Percentiles rank a stretch among this genome's conserved stretches.
These are phyloP conservation scores for Fraxinus floribunda DNA, from an alignment of 305 asterid genomes.

Conservation along the genomic window DNA sequence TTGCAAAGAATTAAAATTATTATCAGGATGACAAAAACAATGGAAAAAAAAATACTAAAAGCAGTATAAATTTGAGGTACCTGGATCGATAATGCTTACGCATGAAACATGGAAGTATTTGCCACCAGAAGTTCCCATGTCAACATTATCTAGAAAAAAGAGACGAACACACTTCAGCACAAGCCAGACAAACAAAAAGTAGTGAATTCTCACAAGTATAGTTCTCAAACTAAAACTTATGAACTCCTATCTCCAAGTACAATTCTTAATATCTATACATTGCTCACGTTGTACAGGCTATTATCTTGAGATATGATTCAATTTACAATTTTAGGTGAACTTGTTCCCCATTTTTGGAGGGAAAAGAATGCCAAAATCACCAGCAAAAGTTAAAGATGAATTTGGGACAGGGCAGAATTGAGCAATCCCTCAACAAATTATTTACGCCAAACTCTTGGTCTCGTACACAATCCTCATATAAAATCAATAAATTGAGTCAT, in stretches of 20 bases:
- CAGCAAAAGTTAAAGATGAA: background rate
- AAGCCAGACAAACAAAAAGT: background rate
- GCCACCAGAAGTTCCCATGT: slow-evolving; percentile 45
- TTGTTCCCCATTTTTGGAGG: background rate
- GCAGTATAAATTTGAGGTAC: background rate
- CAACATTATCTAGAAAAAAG: slow-evolving; percentile 32
- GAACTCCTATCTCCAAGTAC: background rate
- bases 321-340: background rate
- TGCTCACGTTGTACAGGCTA: background rate
- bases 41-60: background rate
- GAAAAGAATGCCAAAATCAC: background rate
- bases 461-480: no score
- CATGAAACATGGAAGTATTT: slow-evolving; percentile 40
- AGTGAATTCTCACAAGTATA: background rate
- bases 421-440: background rate
- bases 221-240: background rate
- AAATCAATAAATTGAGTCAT: no score
- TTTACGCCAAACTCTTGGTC: no score
- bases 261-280: background rate
- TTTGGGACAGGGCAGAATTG: background rate
- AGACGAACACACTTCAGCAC: background rate
- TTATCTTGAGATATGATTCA: background rate
- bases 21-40: background rate
- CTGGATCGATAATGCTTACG: slow-evolving; percentile 41
- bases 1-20: background rate